phyloP scores from a whole-genome alignment of 441 rosid species.

The Jatropha podagrica region DNA sequence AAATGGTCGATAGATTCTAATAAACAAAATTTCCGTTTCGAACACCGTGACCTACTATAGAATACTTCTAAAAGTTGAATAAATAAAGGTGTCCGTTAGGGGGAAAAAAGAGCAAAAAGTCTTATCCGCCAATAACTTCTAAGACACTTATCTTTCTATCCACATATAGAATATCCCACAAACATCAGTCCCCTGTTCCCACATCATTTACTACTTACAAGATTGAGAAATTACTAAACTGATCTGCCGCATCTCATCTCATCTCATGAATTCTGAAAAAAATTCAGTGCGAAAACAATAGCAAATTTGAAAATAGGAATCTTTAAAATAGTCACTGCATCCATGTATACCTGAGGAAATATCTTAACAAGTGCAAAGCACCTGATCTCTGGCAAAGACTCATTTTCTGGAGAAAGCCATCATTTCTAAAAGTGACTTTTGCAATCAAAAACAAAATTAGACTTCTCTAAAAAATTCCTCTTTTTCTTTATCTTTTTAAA shows the following conservation, averaged over 20 bases:
- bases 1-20: neutral
- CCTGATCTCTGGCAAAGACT: neutral
- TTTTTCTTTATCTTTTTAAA: neutral
- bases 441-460: neutral
- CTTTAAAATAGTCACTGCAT: neutral
- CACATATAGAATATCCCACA: neutral
- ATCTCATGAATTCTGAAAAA: constrained; percentile 1
- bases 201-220: neutral
- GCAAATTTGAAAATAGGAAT: neutral
- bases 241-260: neutral
- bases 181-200: neutral
- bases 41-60: neutral
- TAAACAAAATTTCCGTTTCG: neutral
- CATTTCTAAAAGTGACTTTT: neutral
- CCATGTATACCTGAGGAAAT: neutral
- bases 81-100: neutral
- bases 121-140: neutral
- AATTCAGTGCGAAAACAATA: neutral
- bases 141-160: neutral
- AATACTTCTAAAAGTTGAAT: neutral
- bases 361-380: neutral
- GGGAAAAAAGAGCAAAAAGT: neutral
- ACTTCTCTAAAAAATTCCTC: neutral
- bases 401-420: neutral
- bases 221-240: neutral